A percentile compares a stretch with the other conserved stretches of the same genome.
Conservation (phyloP, 2,329 filamentous ascomycete species). For the Cercospora nicotianae region DNA sequence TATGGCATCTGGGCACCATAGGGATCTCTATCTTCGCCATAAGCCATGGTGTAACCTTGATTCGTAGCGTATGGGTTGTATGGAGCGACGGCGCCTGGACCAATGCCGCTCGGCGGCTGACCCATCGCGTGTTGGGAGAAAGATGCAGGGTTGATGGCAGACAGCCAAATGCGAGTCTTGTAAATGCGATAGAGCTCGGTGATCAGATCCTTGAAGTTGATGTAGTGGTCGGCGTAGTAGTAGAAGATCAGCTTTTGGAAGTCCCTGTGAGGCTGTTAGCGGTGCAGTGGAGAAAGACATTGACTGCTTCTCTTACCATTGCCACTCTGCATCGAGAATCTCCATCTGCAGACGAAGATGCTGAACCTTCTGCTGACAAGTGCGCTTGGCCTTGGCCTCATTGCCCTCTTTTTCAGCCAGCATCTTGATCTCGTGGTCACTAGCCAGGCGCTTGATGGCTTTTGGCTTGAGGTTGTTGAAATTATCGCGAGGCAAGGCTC, state of each 20-base stretch:
- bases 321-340: slow-evolving; percentile 96
- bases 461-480: slow-evolving; percentile 79
- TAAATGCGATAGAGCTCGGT: slow-evolving; percentile 99
- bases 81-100: slow-evolving; percentile 39
- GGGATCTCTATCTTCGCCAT: slow-evolving; percentile 37
- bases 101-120: slow-evolving; percentile 40
- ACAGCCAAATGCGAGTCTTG: slow-evolving; percentile 99
- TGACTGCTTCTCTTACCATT: slow-evolving; percentile 70
- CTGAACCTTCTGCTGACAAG: slow-evolving; percentile 94
- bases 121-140: slow-evolving; percentile 54
- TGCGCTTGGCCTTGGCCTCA: slow-evolving; percentile 94
- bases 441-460: slow-evolving; percentile 92
- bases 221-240: slow-evolving; percentile 96
- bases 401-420: slow-evolving; percentile 95
- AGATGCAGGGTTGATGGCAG: slow-evolving; percentile 94
- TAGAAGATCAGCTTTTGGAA: slow-evolving; percentile 99
- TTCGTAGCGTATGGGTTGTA: slow-evolving; percentile 28
- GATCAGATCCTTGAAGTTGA: slow-evolving; percentile 98
- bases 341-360: slow-evolving; percentile 97
- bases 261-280: slow-evolving; percentile 61
- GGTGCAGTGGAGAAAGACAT: slow-evolving; percentile 4
- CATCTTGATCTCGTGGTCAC: slow-evolving; percentile 83
- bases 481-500: slow-evolving; percentile 33
- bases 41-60: slow-evolving; percentile 37
- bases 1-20: slow-evolving; percentile 39